Evolutionary conservation across 352 stramenopile genomes (phyloP), one percentile per base, ranked within the genome.

Genomic region (Saprolegnia diclina): DNA sequence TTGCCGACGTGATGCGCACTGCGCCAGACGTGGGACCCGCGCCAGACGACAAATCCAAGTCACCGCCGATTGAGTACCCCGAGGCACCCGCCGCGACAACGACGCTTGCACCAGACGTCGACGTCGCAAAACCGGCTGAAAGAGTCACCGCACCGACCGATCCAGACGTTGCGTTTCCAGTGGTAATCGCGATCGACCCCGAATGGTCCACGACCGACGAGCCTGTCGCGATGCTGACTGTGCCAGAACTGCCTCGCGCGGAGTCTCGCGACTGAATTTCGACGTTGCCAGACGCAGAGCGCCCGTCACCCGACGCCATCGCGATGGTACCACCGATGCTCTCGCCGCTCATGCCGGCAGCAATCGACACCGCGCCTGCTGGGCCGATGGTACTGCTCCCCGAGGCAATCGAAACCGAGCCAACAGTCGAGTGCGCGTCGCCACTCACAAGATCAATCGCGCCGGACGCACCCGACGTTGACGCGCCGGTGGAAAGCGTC

Each of bases 41-140:
- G 9, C 56, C 56, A 48, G 56, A 64, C 9, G 32, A 52, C 32
- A 64, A 50, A 24, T 22, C 56, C 24, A 64, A 52, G 56, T 24
- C 50, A 16, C 56, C 56, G 14, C 56, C 56, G 18, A 35, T 52
- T 5, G 56, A 50, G 35, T 18, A 18, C 11, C 32, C 50, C 32
- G 56, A 64, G 4, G 56, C 35, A 50, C 56, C 56, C 16, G 56
- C 16, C 16, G 56, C 50, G 18, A 64, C 14, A 13, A 38, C 6
- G 5, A 64, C n/a, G 9, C 13, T 50, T 5, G 56, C 56, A 35
- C 56, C 56, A 13, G 5, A 21, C 0, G 37, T 24, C 16, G 56
- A 64, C 9, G 29, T 35, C 29, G 56, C 46, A 44, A 19, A 52
- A 22, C 57, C 57, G 32, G 57, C 26, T 14, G 57, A 19, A 22